Evolutionary conservation across 352 stramenopile species (phyloP).

Genomic region (Thalassiosira livingstoniorum): DNA sequence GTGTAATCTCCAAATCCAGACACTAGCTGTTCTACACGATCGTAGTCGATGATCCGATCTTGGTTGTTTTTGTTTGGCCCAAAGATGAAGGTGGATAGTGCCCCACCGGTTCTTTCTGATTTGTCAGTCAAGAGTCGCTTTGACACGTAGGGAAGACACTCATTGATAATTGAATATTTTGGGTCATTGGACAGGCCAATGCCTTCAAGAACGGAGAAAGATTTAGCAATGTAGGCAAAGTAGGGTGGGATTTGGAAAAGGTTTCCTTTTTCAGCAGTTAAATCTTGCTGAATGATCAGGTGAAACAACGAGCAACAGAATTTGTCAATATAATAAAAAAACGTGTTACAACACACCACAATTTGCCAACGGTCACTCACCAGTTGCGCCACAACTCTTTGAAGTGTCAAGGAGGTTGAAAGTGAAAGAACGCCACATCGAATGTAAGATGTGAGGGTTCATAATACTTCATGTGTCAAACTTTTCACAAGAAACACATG

Average conservation of each 20-base stretch:
- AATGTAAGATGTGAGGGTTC: background rate
- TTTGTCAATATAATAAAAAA: conserved; percentile 2
- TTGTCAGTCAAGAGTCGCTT: conserved; percentile 83
- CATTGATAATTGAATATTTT: conserved; percentile 87
- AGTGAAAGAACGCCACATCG: too few species aligned
- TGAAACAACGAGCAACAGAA: background rate
- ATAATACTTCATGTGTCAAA: background rate
- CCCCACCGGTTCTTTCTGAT: conserved; percentile 69
- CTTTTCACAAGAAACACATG: background rate
- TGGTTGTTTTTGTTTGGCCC: conserved; percentile 78
- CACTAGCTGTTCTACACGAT: conserved; percentile 83
- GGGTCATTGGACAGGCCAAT: conserved; percentile 85
- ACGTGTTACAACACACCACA: background rate
- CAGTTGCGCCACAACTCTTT: too few species aligned
- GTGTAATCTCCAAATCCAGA: conserved; percentile 83
- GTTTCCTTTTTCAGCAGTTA: conserved; percentile 74
- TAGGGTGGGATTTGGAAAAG: conserved; percentile 82
- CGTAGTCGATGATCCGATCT: conserved; percentile 81
- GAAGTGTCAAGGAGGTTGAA: too few species aligned
- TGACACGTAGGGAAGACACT: conserved; percentile 86
- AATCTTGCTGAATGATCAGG: conserved; percentile 51
- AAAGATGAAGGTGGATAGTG: conserved; percentile 85
- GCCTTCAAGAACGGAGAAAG: conserved; percentile 86
- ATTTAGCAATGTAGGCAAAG: conserved; percentile 87
- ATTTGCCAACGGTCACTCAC: too few species aligned